Evolutionary conservation across 352 stramenopile genomes (phyloP), one percentile per base, ranked within the genome.

Genomic region (Phytophthora lateralis): DNA sequence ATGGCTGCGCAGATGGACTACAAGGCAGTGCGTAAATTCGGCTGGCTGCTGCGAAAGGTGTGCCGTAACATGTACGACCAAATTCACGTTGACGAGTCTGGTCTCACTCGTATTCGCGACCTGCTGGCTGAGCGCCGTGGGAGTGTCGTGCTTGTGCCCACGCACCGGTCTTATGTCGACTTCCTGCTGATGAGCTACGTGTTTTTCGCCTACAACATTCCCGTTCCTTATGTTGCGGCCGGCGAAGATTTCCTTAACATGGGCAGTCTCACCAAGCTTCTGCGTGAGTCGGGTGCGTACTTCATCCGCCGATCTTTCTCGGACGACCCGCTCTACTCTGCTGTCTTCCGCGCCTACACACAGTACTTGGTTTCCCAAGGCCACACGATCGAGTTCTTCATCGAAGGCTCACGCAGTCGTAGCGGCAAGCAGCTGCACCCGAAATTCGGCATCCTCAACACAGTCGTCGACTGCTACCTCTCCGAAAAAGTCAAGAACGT

Each of bases 141-240:
- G 15, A 91, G 76, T 53, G 71, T 95, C 37, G 83, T 96, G 37
- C 71, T 96, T 45, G 81, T 95, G n/a, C 87, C 87, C 38, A 94
- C 86, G 14, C 86, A 95, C 47, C 86, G 86, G 27, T 93, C 82
- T 34, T 95, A 95, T 52, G 75, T 93, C 10, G 86, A 95, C 55
- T 95, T 95, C 32, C 56, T 95, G 51, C 78, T 93, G 47, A 82
- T 95, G 73, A 92, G 83, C 61, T 95, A 93, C 62, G 64, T 95
- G 14, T 95, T 91, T 66, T 95, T 95, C 60, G 86, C 85, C 20
- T 95, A 93, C 70, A 95, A 95, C 48, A 88, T 95, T 20, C 86
- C 86, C 0, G 81, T 95, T 46, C 86, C 86, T 17, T 89, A 93
- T 51, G 85, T 95, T 43, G 80, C 85, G 4, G 88, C 86, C 2